These are phyloP conservation scores for Sanghuangporus baumii DNA, from an alignment of 1,284 basidiomycete genomes.

Conservation along the genomic window DNA sequence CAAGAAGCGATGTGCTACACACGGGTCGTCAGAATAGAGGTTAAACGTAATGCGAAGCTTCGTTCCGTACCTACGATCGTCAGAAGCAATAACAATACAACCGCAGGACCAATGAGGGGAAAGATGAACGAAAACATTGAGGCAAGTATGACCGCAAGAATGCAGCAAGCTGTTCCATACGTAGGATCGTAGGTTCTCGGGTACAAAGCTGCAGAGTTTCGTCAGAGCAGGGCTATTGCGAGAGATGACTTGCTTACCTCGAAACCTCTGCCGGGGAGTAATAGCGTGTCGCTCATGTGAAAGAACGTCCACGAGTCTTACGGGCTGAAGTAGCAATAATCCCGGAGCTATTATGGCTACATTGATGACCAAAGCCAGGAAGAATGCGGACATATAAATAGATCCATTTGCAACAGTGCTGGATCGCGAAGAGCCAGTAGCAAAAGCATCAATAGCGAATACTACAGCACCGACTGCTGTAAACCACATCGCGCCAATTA, in stretches of 20 bases:
- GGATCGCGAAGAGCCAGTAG: constrained; percentile 32
- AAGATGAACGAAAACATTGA: constrained; percentile 69
- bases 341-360: constrained; percentile 69
- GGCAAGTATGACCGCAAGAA: constrained; percentile 66
- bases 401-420: constrained; percentile 59
- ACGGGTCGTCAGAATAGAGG: background rate
- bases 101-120: constrained; percentile 69
- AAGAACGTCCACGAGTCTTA: constrained; percentile 51
- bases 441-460: constrained; percentile 59
- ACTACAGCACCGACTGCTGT: constrained; percentile 59
- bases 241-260: constrained; percentile 43
- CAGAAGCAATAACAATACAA: constrained; percentile 59
- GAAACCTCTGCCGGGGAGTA: constrained; percentile 74
- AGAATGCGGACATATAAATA: constrained; percentile 62
- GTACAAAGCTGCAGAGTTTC: constrained; percentile 49
- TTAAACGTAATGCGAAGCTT: background rate
- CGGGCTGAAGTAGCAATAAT: constrained; percentile 63
- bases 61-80: constrained; percentile 55
- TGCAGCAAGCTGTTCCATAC: constrained; percentile 57
- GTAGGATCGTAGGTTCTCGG: constrained; percentile 67
- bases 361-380: constrained; percentile 58
- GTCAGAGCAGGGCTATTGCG: background rate
- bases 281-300: constrained; percentile 49
- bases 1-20: constrained; percentile 65
- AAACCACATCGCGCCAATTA: constrained; percentile 56